Percentiles rank a stretch among this genome's conserved stretches.
These are phyloP conservation scores for Penicillium samsonianum DNA, from an alignment of 495 filamentous ascomycete genomes.

Conservation along the genomic window DNA sequence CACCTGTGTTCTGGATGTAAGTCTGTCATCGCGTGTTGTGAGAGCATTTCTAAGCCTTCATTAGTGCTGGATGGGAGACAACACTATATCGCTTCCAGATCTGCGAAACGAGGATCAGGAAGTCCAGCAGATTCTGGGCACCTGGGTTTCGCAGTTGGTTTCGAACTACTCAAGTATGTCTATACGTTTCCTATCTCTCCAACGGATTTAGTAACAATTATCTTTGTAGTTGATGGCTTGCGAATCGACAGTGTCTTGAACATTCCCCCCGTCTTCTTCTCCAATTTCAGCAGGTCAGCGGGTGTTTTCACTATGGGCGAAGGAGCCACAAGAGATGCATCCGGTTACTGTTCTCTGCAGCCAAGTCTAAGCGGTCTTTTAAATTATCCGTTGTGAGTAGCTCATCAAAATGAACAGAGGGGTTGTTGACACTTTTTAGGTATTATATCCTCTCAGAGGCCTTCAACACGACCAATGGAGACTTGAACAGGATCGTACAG, in stretches of 20 bases:
- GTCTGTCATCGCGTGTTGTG: neutral
- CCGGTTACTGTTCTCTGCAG: conserved; percentile 62
- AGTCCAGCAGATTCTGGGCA: conserved; percentile 53
- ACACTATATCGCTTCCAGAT: conserved; percentile 60
- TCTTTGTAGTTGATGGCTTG: conserved; percentile 60
- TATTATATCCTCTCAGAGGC: conserved; percentile 58
- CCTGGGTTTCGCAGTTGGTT: conserved; percentile 62
- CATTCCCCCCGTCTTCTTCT: conserved; percentile 62
- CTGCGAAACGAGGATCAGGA: conserved; percentile 58
- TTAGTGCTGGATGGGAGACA: conserved; percentile 62
- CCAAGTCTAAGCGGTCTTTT: conserved; percentile 52
- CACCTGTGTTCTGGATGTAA: conserved; percentile 22
- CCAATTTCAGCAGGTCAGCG: conserved; percentile 57
- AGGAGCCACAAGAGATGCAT: conserved; percentile 58
- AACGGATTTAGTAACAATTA: conserved; percentile 6
- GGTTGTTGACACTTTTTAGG: conserved; percentile 63
- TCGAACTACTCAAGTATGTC: conserved; percentile 54
- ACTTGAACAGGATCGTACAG: conserved; percentile 52
- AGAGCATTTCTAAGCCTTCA: conserved; percentile 21
- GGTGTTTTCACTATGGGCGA: conserved; percentile 67
- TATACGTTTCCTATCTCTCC: conserved; percentile 6
- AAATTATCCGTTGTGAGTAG: conserved; percentile 61
- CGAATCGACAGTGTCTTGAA: conserved; percentile 72
- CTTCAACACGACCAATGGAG: conserved; percentile 51
- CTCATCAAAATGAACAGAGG: conserved; percentile 24